Base-by-base conservation (phyloP, 768 basidiomycete genomes). In the Podaxis sp. region DNA sequence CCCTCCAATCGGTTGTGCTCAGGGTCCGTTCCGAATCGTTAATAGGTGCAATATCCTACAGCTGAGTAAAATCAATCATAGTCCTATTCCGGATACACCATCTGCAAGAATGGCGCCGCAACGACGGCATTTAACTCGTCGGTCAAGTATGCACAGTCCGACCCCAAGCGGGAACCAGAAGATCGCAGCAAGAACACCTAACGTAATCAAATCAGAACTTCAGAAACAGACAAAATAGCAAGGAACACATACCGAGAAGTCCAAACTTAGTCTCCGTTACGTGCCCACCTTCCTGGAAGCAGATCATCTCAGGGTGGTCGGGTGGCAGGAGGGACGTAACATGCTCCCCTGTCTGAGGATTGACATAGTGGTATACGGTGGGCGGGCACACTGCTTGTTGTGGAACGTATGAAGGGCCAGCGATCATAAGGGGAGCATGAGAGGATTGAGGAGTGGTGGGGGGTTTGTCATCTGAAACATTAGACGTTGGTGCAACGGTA, bases 161-260 rank as follows among this genome's bases (percentile, higher is more conserved):
- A 94, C 79, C 4, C 92, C 92, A 0, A 93, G 72, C 3, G 92
- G 92, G 76, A 94, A 94, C 91, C 90, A 93, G 61, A 93, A 76
- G 25, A 94, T 74, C 3, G 92, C 91, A 6, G 89, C 89, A n/a
- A 94, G 73, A 35, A 93, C 72, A 57, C 91, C 91, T 91, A 62
- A 36, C 28, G 54, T 50, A 1, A 18, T 40, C 40, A 14, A 50
- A 36, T 61, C 42, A 64, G 61, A 6, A 27, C 23, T 52, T 48
- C 50, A 66, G 36, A 44, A 54, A 55, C 48, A 14, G 42, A 55
- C 27, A 51, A 1, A 23, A 21, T n/a, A 21, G 13, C 14, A 71
- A 48, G 21, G 38, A 11, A 28, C 1, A 71, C 84, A 66, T 68
- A 86, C 90, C 91, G 6, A 93, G 78, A 3, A 91, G 59, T 2